Evolutionary conservation across 352 stramenopile species (phyloP).

Genomic region (Phytophthora idaei): DNA sequence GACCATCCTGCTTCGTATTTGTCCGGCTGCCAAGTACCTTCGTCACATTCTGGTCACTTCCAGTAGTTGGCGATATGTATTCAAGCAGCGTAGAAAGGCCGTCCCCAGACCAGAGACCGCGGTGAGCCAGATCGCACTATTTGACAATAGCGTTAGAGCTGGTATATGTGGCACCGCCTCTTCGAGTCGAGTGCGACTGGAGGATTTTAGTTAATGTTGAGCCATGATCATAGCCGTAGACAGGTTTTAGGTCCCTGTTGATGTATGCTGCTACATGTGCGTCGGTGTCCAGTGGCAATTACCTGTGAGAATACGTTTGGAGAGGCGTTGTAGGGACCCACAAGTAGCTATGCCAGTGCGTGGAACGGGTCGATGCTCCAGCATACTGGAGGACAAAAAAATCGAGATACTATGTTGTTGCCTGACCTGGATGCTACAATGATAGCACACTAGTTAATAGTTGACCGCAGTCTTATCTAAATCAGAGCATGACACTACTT

Average conservation of each 20-base stretch:
- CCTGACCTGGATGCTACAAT: background rate
- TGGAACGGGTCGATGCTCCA: background rate
- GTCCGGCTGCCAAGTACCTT: conserved; percentile 25
- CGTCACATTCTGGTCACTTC: conserved; percentile 21
- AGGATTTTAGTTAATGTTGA: background rate
- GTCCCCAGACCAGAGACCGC: conserved; percentile 25
- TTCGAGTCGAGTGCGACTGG: background rate
- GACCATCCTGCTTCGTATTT: conserved; percentile 6
- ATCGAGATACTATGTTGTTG: conserved; percentile 11
- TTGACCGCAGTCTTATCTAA: background rate
- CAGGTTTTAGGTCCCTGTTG: background rate
- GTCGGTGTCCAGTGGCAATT: background rate
- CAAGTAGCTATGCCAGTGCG: background rate
- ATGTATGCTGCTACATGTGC: background rate
- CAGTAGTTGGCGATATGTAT: conserved; percentile 25
- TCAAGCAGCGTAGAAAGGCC: conserved; percentile 24
- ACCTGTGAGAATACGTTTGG: background rate
- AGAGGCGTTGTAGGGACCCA: background rate
- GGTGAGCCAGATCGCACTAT: conserved; percentile 22
- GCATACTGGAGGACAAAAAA: conserved; percentile 5
- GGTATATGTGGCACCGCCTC: conserved; percentile 1
- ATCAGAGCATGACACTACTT: background rate
- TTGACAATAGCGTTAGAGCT: conserved; percentile 11
- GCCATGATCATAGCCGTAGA: background rate
- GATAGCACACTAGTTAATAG: too few species aligned